Evolutionary conservation across 1,139 yeast genomes (phyloP).

Genomic region (Geotrichum reessii): DNA sequence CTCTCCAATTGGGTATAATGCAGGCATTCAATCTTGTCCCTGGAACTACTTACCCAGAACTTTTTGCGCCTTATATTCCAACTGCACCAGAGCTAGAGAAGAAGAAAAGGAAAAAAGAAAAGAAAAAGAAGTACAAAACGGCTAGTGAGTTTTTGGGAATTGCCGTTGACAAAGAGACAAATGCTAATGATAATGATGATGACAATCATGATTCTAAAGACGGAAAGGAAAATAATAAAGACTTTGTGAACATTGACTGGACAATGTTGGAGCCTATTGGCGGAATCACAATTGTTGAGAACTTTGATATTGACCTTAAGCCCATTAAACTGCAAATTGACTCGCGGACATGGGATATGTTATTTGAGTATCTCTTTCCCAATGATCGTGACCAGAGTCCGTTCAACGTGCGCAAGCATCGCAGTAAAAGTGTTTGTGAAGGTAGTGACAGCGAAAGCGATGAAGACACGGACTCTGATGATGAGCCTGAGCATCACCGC

Average conservation of each 20-base stretch:
- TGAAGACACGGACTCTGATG: constrained; percentile 1
- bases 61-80: constrained; percentile 50
- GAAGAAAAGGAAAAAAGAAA: background rate
- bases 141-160: background rate
- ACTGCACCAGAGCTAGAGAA: background rate
- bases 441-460: background rate
- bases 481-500: background rate
- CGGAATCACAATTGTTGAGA: constrained; percentile 66
- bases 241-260: constrained; percentile 58
- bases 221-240: constrained; percentile 20
- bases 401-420: constrained; percentile 1
- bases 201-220: constrained; percentile 26
- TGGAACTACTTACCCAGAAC: constrained; percentile 60
- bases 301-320: constrained; percentile 46
- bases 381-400: constrained; percentile 31
- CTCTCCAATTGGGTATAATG: constrained; percentile 53
- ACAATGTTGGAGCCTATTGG: constrained; percentile 73
- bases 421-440: background rate
- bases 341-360: constrained; percentile 53
- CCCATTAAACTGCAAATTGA: constrained; percentile 75
- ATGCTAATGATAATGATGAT: constrained; percentile 17
- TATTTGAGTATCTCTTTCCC: constrained; percentile 65
- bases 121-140: background rate
- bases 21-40: constrained; percentile 65
- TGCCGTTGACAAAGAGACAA: no score